A percentile compares a stretch with the other conserved stretches of the same genome.
These are phyloP conservation scores for Lathyrus oleraceus DNA, from an alignment of 306 rosid genomes.

Conservation along the genomic window DNA sequence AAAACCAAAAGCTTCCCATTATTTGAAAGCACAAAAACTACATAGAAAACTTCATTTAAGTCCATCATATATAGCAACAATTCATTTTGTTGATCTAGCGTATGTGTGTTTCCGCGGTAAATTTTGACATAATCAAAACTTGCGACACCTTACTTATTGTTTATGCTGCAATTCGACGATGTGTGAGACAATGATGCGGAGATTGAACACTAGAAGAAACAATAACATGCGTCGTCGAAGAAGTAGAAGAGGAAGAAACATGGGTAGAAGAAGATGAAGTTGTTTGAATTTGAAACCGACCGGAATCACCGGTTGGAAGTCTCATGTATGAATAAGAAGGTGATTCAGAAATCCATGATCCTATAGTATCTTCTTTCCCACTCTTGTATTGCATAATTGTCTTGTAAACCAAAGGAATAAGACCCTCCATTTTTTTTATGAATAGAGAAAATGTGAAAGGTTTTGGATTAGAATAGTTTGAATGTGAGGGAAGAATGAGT, in stretches of 20 bases:
- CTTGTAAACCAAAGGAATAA: conserved; percentile 82
- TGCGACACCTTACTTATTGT: background rate
- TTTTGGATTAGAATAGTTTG: conserved; percentile 28
- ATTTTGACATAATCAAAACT: background rate
- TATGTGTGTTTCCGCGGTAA: background rate
- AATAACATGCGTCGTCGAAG: conserved; percentile 41
- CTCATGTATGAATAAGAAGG: conserved; percentile 62
- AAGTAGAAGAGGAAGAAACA: conserved; percentile 41
- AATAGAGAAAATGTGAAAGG: background rate
- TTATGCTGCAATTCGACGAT: conserved; percentile 50
- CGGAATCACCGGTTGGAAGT: conserved; percentile 56
- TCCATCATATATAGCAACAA: background rate
- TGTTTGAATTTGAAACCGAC: conserved; percentile 38
- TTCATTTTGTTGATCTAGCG: background rate
- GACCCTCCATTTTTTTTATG: conserved; percentile 70
- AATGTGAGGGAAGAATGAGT: conserved; percentile 32
- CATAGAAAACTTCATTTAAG: background rate
- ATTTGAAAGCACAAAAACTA: conserved; percentile 24
- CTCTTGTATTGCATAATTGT: conserved; percentile 73
- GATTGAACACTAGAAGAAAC: conserved; percentile 62
- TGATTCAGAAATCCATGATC: conserved; percentile 68
- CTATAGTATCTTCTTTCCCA: conserved; percentile 48
- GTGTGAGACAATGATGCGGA: conserved; percentile 49
- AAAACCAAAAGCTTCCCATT: conserved; percentile 28
- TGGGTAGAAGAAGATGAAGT: conserved; percentile 38